Conservation (phyloP, 2,329 filamentous ascomycete genomes). For the Cladosporium sp. region DNA sequence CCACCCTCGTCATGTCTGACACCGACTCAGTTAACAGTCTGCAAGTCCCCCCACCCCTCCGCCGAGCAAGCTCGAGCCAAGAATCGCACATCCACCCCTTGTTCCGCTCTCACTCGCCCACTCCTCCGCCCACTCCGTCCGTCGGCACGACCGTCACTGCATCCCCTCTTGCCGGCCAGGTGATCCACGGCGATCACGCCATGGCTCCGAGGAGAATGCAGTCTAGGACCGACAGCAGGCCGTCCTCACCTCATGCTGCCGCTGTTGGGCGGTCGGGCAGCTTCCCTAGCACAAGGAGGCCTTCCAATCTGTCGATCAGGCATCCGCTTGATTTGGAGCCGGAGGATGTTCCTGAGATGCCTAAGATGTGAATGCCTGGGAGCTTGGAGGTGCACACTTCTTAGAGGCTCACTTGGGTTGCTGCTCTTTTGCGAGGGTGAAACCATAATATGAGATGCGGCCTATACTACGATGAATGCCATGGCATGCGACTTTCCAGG, state of each 20-base stretch:
- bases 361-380: constrained; percentile 6
- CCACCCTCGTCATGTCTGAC: background rate
- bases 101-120: constrained; percentile 68
- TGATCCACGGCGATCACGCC: constrained; percentile 41
- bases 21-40: background rate
- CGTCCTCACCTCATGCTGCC: constrained; percentile 1
- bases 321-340: constrained; percentile 8
- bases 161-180: constrained; percentile 63
- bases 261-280: constrained; percentile 1
- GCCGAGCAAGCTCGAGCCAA: constrained; percentile 26
- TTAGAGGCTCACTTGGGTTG: too few species aligned
- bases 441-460: too few species aligned
- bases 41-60: background rate
- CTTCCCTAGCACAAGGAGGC: background rate
- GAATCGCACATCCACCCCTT: constrained; percentile 74
- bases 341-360: constrained; percentile 9
- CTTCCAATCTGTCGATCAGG: constrained; percentile 1
- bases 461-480: too few species aligned
- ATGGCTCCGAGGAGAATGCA: constrained; percentile 22
- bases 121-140: constrained; percentile 59
- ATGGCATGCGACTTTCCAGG: too few species aligned
- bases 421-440: too few species aligned
- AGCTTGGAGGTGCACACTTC: too few species aligned
- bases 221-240: constrained; percentile 19
- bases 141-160: constrained; percentile 69